Evolutionary conservation across 169 alveolate species (phyloP), one percentile per base, ranked within the genome.

Genomic region (Cryptosporidium ryanae): DNA sequence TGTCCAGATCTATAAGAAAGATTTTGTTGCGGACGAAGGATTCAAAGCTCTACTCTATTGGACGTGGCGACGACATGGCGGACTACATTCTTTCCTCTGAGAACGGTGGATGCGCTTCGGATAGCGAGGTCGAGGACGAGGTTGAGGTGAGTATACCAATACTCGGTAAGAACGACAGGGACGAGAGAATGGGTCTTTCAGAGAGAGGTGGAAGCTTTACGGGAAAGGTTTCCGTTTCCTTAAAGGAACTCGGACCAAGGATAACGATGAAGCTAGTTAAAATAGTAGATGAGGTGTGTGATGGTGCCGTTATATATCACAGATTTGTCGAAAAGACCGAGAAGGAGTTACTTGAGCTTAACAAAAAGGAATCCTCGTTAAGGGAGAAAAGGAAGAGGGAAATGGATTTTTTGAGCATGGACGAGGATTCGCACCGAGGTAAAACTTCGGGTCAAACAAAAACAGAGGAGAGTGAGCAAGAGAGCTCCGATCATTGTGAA

Each of bases 221-320:
- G 3, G 87, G 87, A 43, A 76, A 76, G 59, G 87, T 76, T 38
- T 76, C 87, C 13, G 91, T 90, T 1, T 64, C 82, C 10, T 82
- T 91, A 4, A 87, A 57, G 27, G 93, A 91, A 61, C 83, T 91
- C 18, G 93, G 93, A 31, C 93, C 93, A 2, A 68, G 93, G 27
- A 59, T 91, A 52, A 54, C 82, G 31, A 65, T 91, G 89, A 54
- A 55, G 23, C 64, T 91, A 25, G 66, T 91, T 43, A 91, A 91
- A 84, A 57, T 82, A 6, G 93, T 87, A 15, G 92, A 91, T 43
- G 93, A 91, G 49, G 92, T 91, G 27, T 91, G 92, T 64, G 82
- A 82, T 27, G 94, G 94, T 43, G 87, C 93, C n/a, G 94, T 91
- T 34, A 34, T 63, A 50, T 91, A 83, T 71, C 94, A 91, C 90